A percentile compares a stretch with the other conserved stretches of the same genome.
Conservation (phyloP, 2,329 filamentous ascomycete genomes). For the Acephala macrosclerotiorum region DNA sequence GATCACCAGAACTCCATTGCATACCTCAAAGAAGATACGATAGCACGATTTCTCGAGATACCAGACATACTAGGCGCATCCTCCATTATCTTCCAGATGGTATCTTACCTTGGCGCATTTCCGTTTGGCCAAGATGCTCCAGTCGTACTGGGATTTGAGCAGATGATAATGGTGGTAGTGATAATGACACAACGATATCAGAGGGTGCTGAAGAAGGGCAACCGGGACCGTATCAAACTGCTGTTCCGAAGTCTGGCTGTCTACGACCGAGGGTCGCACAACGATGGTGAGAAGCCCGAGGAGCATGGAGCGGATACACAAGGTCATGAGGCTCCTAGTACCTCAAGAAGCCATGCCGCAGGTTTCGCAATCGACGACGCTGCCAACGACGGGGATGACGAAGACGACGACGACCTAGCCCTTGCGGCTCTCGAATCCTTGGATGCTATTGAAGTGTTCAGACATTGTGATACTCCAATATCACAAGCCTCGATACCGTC, state of each 20-base stretch:
- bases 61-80: conserved; percentile 74
- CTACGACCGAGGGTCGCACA: conserved; percentile 61
- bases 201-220: conserved; percentile 65
- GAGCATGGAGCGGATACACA: conserved; percentile 46
- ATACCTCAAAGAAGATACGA: conserved; percentile 74
- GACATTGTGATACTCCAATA: conserved; percentile 58
- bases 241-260: conserved; percentile 77
- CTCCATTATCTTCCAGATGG: conserved; percentile 74
- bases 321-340: conserved; percentile 49
- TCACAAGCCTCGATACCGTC: conserved; percentile 75
- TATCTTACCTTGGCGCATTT: conserved; percentile 75
- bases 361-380: conserved; percentile 53
- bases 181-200: conserved; percentile 76
- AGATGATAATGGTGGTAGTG: conserved; percentile 75
- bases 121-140: conserved; percentile 76
- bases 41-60: conserved; percentile 76
- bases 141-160: conserved; percentile 72
- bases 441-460: conserved; percentile 68
- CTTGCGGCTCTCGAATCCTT: conserved; percentile 74
- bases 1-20: conserved; percentile 66
- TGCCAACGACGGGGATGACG: conserved; percentile 50
- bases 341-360: conserved; percentile 29
- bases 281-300: conserved; percentile 30
- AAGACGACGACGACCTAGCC: conserved; percentile 68
- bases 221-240: conserved; percentile 66